These are phyloP conservation scores for Areca catechu DNA, from an alignment of 176 grass and related monocot genomes.

Conservation along the genomic window DNA sequence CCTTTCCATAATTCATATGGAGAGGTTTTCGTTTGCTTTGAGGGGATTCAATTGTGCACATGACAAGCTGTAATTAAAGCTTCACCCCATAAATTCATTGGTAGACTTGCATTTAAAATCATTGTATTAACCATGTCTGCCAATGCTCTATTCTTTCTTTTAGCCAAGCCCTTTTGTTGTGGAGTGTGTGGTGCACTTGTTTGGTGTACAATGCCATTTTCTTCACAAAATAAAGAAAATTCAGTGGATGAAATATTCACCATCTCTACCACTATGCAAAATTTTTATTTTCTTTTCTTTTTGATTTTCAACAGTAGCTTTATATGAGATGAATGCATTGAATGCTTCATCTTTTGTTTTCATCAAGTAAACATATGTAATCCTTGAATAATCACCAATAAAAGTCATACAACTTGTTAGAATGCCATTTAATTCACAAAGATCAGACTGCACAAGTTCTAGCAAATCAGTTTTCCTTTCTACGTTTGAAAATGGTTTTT, in stretches of 20 bases:
- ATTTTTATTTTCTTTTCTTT: no score
- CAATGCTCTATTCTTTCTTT: background rate
- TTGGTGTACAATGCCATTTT: background rate
- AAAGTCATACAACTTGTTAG: no score
- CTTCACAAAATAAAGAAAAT: background rate
- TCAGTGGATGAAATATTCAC: background rate
- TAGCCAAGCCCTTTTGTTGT: background rate
- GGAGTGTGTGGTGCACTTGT: background rate
- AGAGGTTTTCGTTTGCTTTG: no score
- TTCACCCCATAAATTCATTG: background rate
- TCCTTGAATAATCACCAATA: background rate
- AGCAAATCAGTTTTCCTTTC: background rate
- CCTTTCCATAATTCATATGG: no score
- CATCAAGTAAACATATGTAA: background rate
- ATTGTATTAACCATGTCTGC: slow-evolving; percentile 2
- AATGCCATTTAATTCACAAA: background rate
- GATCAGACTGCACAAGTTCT: background rate
- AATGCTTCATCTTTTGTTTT: no score
- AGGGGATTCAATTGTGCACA: background rate
- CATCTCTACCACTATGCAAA: no score
- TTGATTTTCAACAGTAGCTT: no score
- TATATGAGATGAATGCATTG: no score
- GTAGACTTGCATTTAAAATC: background rate
- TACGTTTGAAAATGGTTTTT: background rate
- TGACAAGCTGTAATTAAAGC: background rate